Conservation (phyloP, 2,329 filamentous ascomycete genomes). For the Paecilomyces fulvus region DNA sequence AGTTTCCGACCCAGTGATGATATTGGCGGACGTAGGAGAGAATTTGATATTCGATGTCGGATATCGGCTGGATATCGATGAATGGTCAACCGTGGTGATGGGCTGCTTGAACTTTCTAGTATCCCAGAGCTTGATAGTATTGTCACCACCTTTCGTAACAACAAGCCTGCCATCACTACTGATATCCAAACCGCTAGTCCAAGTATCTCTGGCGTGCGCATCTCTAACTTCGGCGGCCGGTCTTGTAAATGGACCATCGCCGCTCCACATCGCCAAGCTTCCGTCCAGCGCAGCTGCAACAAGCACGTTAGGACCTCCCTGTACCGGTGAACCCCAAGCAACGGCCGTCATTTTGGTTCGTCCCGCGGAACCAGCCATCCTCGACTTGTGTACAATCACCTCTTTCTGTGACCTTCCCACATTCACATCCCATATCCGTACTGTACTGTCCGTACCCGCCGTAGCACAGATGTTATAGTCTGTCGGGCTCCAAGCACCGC, state of each 20-base stretch:
- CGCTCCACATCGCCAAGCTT: constrained; percentile 82
- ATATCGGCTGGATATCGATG: constrained; percentile 75
- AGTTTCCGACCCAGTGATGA: constrained; percentile 79
- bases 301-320: constrained; percentile 71
- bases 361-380: constrained; percentile 75
- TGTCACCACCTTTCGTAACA: constrained; percentile 82
- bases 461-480: constrained; percentile 81
- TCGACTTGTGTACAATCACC: constrained; percentile 92
- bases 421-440: constrained; percentile 96
- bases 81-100: constrained; percentile 67
- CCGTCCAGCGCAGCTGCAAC: constrained; percentile 81
- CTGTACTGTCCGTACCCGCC: constrained; percentile 86
- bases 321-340: constrained; percentile 68
- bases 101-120: constrained; percentile 90
- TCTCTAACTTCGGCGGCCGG: constrained; percentile 76
- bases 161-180: constrained; percentile 85
- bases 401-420: constrained; percentile 83
- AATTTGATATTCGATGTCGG: constrained; percentile 83
- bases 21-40: constrained; percentile 70
- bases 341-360: constrained; percentile 91
- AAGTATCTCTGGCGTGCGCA: constrained; percentile 73
- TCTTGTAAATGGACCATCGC: constrained; percentile 74
- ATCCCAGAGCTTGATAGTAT: constrained; percentile 94
- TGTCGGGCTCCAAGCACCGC: constrained; percentile 82
- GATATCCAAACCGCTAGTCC: constrained; percentile 87